Conservation (phyloP, 78 protist genomes). For the Dictyostelium capitatum region DNA sequence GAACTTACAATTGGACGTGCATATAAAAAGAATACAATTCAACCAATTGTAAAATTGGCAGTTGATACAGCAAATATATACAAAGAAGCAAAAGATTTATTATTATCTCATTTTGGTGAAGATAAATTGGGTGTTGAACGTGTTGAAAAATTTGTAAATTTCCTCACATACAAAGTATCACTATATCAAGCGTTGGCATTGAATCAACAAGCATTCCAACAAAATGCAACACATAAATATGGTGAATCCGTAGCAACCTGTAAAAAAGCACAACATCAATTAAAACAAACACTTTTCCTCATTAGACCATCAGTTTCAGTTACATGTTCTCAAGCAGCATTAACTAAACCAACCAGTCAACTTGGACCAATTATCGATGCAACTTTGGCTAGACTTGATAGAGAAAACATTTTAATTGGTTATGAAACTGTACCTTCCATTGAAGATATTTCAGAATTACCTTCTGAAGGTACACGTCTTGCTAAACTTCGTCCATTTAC, state of each 20-base stretch:
- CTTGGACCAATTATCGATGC: slow-evolving; percentile 11
- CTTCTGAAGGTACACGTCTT: slow-evolving; percentile 31
- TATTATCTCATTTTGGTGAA: background rate
- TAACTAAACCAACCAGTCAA: background rate
- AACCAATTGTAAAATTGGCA: slow-evolving; percentile 25
- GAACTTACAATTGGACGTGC: slow-evolving; percentile 70
- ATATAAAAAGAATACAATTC: slow-evolving; percentile 58
- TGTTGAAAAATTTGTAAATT: slow-evolving; percentile 27
- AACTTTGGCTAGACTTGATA: slow-evolving; percentile 34
- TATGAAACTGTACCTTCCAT: slow-evolving; percentile 21
- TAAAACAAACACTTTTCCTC: slow-evolving; percentile 17
- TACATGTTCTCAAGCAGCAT: slow-evolving; percentile 7
- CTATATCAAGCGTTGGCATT: slow-evolving; percentile 36
- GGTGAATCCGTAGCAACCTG: slow-evolving; percentile 61
- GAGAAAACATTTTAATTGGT: slow-evolving; percentile 64
- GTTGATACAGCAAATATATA: slow-evolving; percentile 56
- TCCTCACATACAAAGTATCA: slow-evolving; percentile 21
- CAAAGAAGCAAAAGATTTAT: slow-evolving; percentile 8
- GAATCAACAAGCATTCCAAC: slow-evolving; percentile 27
- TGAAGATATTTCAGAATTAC: slow-evolving; percentile 13
- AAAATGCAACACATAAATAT: slow-evolving; percentile 47
- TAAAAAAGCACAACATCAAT: background rate
- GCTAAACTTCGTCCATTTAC: slow-evolving; percentile 30
- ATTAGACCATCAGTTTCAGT: slow-evolving; percentile 18
- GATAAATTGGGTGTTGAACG: background rate